Evolutionary conservation across 176 grass and related monocot genomes (phyloP).

Genomic region (Oryza glaberrima): DNA sequence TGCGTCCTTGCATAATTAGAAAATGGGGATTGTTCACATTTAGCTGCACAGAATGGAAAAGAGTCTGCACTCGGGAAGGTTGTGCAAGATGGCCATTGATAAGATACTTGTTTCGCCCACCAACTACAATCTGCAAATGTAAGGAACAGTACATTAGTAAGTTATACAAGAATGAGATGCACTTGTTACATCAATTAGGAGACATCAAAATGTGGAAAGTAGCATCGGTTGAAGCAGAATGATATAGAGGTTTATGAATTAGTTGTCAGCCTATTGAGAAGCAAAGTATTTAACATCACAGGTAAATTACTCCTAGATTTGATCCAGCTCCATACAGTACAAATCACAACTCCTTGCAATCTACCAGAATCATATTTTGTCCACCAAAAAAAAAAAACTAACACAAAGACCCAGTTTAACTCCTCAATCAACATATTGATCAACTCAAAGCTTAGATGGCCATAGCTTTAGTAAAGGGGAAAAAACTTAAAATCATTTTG

Average conservation of each 20-base stretch:
- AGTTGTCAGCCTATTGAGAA: slow-evolving; percentile 19
- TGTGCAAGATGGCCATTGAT: slow-evolving; percentile 94
- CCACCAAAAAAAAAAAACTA: not conserved
- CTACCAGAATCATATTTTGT: not conserved
- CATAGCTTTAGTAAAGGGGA: not conserved
- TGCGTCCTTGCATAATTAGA: slow-evolving; percentile 99
- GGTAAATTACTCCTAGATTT: not conserved
- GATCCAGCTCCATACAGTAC: not conserved
- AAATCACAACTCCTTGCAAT: not conserved
- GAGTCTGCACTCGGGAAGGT: slow-evolving; percentile 85
- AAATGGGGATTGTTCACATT: slow-evolving; percentile 99
- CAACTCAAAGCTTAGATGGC: not conserved
- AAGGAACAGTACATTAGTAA: slow-evolving; percentile 27
- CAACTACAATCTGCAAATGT: slow-evolving; percentile 73
- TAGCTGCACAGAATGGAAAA: slow-evolving; percentile 98
- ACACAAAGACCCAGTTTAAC: not conserved
- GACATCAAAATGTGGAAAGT: slow-evolving; percentile 28
- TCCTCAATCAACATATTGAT: not conserved
- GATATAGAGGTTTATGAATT: not conserved
- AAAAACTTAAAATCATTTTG: not conserved
- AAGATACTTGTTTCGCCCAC: slow-evolving; percentile 89
- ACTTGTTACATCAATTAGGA: not conserved
- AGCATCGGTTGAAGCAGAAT: not conserved
- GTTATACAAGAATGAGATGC: not conserved
- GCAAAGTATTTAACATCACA: not conserved